A percentile compares a stretch with the other conserved stretches of the same genome.
phyloP scores from a whole-genome alignment of 805 yeast genomes.

The Yamadazyma sp. region DNA sequence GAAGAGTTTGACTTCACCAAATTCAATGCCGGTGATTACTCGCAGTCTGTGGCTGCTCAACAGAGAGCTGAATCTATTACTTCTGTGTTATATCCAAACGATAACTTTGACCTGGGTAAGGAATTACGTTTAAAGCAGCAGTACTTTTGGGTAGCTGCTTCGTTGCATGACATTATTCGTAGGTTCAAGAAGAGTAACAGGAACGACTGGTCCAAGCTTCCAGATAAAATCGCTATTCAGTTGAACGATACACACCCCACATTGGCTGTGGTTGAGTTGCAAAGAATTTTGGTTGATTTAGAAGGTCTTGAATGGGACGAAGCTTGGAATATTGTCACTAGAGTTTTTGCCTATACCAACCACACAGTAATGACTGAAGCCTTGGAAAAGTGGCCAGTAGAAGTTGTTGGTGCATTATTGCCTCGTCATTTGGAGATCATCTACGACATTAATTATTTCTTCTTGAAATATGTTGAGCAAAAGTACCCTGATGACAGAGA shows the following conservation, averaged over 20 bases:
- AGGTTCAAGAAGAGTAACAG: conserved; percentile 75
- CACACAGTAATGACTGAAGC: conserved; percentile 96
- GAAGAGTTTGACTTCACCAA: conserved; percentile 88
- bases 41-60: conserved; percentile 77
- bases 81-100: conserved; percentile 91
- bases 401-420: conserved; percentile 69
- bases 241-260: conserved; percentile 95
- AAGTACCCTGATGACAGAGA: conserved; percentile 74
- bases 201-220: conserved; percentile 77
- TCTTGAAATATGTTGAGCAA: conserved; percentile 72
- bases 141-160: conserved; percentile 96
- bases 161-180: conserved; percentile 85
- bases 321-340: conserved; percentile 82
- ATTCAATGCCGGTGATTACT: conserved; percentile 89
- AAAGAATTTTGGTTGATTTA: conserved; percentile 79
- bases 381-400: conserved; percentile 92
- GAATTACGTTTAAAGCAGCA: conserved; percentile 92
- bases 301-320: conserved; percentile 79
- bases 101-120: conserved; percentile 87
- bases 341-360: conserved; percentile 87
- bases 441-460: conserved; percentile 78
- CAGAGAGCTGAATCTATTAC: conserved; percentile 91
- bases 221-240: conserved; percentile 88
- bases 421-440: conserved; percentile 92
- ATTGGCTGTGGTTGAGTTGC: conserved; percentile 84